phyloP scores from a whole-genome alignment of 2,329 filamentous ascomycete genomes.

The Ceratocystis harringtonii region DNA sequence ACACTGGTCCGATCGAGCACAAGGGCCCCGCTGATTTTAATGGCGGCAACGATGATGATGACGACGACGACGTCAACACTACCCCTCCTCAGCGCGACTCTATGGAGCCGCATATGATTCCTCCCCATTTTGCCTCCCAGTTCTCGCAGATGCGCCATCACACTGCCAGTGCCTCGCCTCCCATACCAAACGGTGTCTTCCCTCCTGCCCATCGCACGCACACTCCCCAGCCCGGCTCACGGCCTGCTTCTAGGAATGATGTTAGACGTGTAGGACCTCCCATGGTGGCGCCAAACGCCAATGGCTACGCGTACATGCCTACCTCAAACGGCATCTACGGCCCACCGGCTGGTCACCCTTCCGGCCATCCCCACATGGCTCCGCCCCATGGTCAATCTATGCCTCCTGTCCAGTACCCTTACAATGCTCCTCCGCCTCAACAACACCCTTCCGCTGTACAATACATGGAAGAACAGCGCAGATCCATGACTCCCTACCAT shows the following conservation, averaged over 20 bases:
- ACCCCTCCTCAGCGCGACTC: slow-evolving; percentile 56
- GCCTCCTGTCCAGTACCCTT: slow-evolving; percentile 19
- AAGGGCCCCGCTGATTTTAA: slow-evolving; percentile 90
- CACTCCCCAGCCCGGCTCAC: slow-evolving; percentile 21
- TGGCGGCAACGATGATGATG: slow-evolving; percentile 74
- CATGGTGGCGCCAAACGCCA: slow-evolving; percentile 20
- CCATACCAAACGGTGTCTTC: slow-evolving; percentile 59
- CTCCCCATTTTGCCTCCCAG: slow-evolving; percentile 54
- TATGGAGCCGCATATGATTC: slow-evolving; percentile 46
- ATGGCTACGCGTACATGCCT: slow-evolving; percentile 17
- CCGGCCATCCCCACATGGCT: slow-evolving; percentile 5
- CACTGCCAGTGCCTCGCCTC: slow-evolving; percentile 76
- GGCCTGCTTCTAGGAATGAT: slow-evolving; percentile 21
- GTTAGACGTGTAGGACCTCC: slow-evolving; percentile 25
- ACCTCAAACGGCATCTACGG: slow-evolving; percentile 22
- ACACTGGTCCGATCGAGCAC: slow-evolving; percentile 85
- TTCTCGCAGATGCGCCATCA: slow-evolving; percentile 71
- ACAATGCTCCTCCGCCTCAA: slow-evolving; percentile 23
- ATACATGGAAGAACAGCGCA: slow-evolving; percentile 62
- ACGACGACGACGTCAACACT: slow-evolving; percentile 59
- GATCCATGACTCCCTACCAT: slow-evolving; percentile 43
- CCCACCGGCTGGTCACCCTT: slow-evolving; percentile 18
- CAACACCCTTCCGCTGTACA: slow-evolving; percentile 40
- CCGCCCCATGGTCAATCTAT: slow-evolving; percentile 5
- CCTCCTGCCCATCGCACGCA: slow-evolving; percentile 23